Evolutionary conservation across 2,329 filamentous ascomycete species (phyloP).

Genomic region (Phoma herbarum): DNA sequence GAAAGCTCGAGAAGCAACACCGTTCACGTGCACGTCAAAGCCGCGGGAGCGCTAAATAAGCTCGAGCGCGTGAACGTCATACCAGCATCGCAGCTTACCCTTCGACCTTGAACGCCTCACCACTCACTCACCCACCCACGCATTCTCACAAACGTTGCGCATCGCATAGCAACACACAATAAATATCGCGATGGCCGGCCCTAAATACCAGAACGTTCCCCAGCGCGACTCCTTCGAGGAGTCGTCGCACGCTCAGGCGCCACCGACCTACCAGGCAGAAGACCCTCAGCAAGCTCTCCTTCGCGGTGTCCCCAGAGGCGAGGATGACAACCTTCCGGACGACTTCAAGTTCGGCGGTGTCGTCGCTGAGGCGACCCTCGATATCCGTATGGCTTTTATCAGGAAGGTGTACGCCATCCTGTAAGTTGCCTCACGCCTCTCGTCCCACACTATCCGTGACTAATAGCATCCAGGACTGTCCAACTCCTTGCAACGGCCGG

Average conservation of each 20-base stretch:
- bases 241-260: constrained; percentile 61
- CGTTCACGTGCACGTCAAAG: constrained; percentile 11
- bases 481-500: constrained; percentile 86
- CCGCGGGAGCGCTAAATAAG: constrained; percentile 15
- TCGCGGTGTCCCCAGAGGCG: constrained; percentile 72
- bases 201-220: constrained; percentile 84
- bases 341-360: constrained; percentile 98
- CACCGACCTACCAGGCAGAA: constrained; percentile 76
- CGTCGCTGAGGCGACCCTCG: constrained; percentile 90
- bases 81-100: not conserved
- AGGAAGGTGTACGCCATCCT: constrained; percentile 98
- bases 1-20: constrained; percentile 13
- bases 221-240: constrained; percentile 88
- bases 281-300: constrained; percentile 67
- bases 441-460: not conserved
- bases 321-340: constrained; percentile 92
- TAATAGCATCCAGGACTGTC: constrained; percentile 66
- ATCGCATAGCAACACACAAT: constrained; percentile 7
- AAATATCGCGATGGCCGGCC: constrained; percentile 68
- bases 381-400: constrained; percentile 96
- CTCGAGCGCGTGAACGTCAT: constrained; percentile 15
- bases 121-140: not conserved
- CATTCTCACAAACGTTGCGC: not conserved
- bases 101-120: constrained; percentile 10
- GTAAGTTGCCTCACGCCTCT: constrained; percentile 51